Base-by-base conservation (phyloP, 306 rosid genomes). In the Prinsepia uniflora region DNA sequence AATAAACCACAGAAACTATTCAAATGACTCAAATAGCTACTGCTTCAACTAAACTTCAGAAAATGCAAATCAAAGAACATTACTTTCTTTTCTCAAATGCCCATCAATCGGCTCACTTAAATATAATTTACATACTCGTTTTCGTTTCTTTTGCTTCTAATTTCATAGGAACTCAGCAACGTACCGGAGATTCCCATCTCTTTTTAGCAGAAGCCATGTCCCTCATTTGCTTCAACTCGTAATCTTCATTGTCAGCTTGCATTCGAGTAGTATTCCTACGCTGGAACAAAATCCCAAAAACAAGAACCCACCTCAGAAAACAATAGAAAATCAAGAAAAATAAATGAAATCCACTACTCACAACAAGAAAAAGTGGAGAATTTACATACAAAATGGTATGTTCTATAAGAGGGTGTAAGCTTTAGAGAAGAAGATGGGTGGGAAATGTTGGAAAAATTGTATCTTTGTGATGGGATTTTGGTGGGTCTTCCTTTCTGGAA, bases 161-260 rank as follows among this genome's bases (percentile, higher is more conserved):
- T 17, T 70, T 42, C 34, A 56, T 15, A 45, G 5, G 44, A 75
- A 10, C 19, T 11, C 18, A 39, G 41, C 63, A 81, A 86, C 68
- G 75, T 85, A 94, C 97, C 98, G 90, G 81, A 82, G 96, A 84
- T 63, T 94, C 96, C 97, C 96, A 89, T 90, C 97, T 89, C 85
- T 89, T 94, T 70, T 84, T 90, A 54, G 98, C 96, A 72, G 98
- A 92, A 81, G 90, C 86, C 96, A 94, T 87, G 65, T 89, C 97
- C 81, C 84, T 90, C 82, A 81, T 75, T 86, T 94, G 98, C 86
- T 94, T 90, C 89, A 90, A 68, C 76, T 90, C 98, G 69, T 72
- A 84, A 70, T 90, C 97, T 68, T 83, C 96, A 74, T 52, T 70
- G 44, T 84, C 95, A 64, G 84, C 81, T 78, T 72, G 84, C 77